Evolutionary conservation across 495 filamentous ascomycete genomes (phyloP).

Genomic region (Podospora australis): DNA sequence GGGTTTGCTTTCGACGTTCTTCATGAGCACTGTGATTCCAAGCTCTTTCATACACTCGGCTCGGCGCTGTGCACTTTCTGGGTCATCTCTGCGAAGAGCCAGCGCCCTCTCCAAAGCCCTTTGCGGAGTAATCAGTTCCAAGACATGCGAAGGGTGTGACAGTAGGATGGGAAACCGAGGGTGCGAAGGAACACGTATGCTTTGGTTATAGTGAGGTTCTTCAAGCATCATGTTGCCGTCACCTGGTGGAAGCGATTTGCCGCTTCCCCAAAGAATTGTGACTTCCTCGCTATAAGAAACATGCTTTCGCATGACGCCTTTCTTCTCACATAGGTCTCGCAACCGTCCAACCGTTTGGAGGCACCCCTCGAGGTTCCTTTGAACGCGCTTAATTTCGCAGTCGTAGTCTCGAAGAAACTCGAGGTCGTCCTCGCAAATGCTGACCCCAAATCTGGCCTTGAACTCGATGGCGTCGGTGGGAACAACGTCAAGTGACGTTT

Average conservation of each 20-base stretch:
- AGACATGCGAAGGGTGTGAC: constrained; percentile 27
- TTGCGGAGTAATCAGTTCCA: constrained; percentile 16
- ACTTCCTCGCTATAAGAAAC: constrained; percentile 24
- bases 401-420: constrained; percentile 27
- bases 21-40: constrained; percentile 25
- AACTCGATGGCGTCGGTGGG: constrained; percentile 13
- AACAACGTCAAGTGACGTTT: constrained; percentile 14
- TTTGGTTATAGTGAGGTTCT: too few species aligned
- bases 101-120: constrained; percentile 18
- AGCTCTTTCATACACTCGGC: constrained; percentile 29
- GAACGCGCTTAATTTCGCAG: constrained; percentile 6
- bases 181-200: constrained; percentile 16
- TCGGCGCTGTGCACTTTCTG: constrained; percentile 11
- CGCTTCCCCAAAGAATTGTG: constrained; percentile 15
- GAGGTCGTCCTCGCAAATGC: constrained; percentile 20
- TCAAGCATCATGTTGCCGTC: constrained; percentile 25
- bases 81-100: constrained; percentile 18
- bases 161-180: constrained; percentile 27
- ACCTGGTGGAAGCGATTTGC: background rate
- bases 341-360: constrained; percentile 13
- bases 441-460: constrained; percentile 15
- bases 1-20: constrained; percentile 26
- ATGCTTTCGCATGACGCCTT: constrained; percentile 28
- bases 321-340: constrained; percentile 18
- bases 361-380: constrained; percentile 13